Evolutionary conservation across 345 rosid genomes (phyloP).

Genomic region (Dipteronia sinensis): DNA sequence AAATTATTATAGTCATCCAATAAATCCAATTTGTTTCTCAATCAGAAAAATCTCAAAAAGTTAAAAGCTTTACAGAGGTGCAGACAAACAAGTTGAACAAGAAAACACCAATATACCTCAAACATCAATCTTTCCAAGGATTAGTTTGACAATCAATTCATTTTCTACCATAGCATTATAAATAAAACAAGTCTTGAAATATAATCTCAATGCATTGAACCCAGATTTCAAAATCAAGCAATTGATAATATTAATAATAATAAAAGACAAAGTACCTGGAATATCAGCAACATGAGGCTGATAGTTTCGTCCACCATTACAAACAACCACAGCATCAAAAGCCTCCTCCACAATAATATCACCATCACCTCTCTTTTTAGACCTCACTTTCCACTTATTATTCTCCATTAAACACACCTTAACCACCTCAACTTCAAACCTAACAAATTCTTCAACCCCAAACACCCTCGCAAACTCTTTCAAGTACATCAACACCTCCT

Average conservation of each 20-base stretch:
- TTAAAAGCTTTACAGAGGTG: no score
- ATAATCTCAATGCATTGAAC: no score
- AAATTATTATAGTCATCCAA: no score
- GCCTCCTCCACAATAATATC: slow-evolving; percentile 32
- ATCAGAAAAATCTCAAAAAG: neutral
- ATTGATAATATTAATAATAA: no score
- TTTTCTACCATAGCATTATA: no score
- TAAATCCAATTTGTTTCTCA: neutral
- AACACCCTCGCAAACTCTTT: slow-evolving; percentile 65
- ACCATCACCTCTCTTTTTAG: slow-evolving; percentile 26
- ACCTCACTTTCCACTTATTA: slow-evolving; percentile 61
- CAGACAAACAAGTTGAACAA: no score
- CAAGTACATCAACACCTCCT: slow-evolving; percentile 66
- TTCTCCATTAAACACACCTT: slow-evolving; percentile 38
- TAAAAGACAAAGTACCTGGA: slow-evolving; percentile 16
- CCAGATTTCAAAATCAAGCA: no score
- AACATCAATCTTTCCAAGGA: no score
- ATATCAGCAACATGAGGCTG: slow-evolving; percentile 70
- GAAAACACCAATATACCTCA: no score
- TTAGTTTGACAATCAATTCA: no score
- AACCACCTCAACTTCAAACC: slow-evolving; percentile 63
- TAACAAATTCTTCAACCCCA: slow-evolving; percentile 56
- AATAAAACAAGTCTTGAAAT: no score
- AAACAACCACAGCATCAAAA: slow-evolving; percentile 73
- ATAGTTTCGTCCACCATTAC: slow-evolving; percentile 59